These are phyloP conservation scores for Bryum argenteum DNA, from an alignment of 225 moss, liverwort and hornwort species.

Conservation along the genomic window DNA sequence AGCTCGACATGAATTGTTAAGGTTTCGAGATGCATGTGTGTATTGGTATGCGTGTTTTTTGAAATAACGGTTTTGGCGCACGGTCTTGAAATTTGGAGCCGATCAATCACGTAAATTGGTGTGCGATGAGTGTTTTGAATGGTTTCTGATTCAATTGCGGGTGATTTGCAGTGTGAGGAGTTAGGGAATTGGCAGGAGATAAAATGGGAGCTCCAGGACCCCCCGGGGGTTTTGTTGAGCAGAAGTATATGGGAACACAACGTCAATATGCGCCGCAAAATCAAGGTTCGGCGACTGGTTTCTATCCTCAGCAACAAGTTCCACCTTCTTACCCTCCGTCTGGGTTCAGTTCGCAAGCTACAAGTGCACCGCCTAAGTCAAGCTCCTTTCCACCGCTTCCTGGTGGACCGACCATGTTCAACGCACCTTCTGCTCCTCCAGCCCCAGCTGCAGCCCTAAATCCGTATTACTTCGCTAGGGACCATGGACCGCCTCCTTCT, in stretches of 20 bases:
- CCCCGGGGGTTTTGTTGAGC: slow-evolving; percentile 79
- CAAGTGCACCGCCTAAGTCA: slow-evolving; percentile 48
- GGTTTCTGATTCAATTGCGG: too few relatives aligned
- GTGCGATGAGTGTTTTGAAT: too few relatives aligned
- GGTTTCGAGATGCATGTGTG: background rate
- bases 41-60: background rate
- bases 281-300: slow-evolving; percentile 53
- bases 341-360: slow-evolving; percentile 20
- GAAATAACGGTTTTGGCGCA: background rate
- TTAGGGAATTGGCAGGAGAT: slow-evolving; percentile 25
- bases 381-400: slow-evolving; percentile 58
- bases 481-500: slow-evolving; percentile 64
- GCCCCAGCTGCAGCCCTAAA: slow-evolving; percentile 50
- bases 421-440: slow-evolving; percentile 37
- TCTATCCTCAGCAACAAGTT: slow-evolving; percentile 46
- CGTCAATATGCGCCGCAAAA: slow-evolving; percentile 65
- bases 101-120: too few relatives aligned
- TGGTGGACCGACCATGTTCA: slow-evolving; percentile 45
- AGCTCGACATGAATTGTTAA: background rate
- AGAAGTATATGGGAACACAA: slow-evolving; percentile 70
- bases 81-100: background rate
- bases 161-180: slow-evolving; percentile 35
- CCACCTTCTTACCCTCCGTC: slow-evolving; percentile 41
- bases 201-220: slow-evolving; percentile 90
- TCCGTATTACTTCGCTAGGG: slow-evolving; percentile 76